Conservation (phyloP, 345 rosid genomes). For the Nephelium lappaceum region DNA sequence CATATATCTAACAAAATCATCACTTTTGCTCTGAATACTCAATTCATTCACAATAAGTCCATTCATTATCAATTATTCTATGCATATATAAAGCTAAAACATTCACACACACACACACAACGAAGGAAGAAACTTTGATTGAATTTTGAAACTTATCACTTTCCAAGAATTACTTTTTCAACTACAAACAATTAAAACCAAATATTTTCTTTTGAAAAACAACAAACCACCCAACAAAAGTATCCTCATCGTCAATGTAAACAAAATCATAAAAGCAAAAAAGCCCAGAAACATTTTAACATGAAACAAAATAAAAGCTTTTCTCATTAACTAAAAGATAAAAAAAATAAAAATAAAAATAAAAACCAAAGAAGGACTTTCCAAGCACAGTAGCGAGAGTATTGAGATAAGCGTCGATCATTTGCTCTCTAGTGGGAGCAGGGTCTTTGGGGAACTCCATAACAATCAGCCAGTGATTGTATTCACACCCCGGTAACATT, state of each 20-base stretch:
- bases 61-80: not conserved
- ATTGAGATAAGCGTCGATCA: constrained; percentile 90
- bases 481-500: constrained; percentile 93
- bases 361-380: constrained; percentile 46
- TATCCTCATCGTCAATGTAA: too few relatives aligned
- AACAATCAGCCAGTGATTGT: constrained; percentile 95
- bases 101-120: not conserved
- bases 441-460: constrained; percentile 99
- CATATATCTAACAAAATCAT: not conserved
- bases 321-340: not conserved
- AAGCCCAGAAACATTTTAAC: not conserved
- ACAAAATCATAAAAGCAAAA: too few relatives aligned
- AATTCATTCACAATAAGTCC: not conserved
- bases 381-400: constrained; percentile 90
- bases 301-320: not conserved
- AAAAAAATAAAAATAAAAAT: too few relatives aligned
- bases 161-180: not conserved
- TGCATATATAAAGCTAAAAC: not conserved
- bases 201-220: too few relatives aligned
- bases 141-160: not conserved
- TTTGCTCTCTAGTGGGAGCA: constrained; percentile 86
- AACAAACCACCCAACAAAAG: too few relatives aligned
- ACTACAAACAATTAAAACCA: not conserved
- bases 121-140: not conserved
- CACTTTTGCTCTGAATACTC: not conserved